Conservation (phyloP, 2,329 filamentous ascomycete species). For the Pseudogymnoascus sp. region DNA sequence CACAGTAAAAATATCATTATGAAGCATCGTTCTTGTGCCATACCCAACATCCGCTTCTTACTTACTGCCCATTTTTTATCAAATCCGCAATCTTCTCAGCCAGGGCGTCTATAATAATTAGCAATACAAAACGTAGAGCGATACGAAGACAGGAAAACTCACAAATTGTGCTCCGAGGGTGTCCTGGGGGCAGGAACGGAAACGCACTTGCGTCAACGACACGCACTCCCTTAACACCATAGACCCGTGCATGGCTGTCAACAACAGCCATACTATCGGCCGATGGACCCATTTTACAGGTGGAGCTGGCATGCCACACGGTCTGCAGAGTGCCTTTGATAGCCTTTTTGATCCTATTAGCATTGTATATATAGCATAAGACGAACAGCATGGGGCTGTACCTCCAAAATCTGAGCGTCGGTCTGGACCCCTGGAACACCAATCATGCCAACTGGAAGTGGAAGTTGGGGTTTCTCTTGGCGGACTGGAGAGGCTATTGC, state of each 20-base stretch:
- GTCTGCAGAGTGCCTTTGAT: neutral
- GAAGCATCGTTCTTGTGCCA: too few relatives aligned
- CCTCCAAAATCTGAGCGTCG: slow-evolving; percentile 20
- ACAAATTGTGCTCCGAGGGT: slow-evolving; percentile 35
- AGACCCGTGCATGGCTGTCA: slow-evolving; percentile 61
- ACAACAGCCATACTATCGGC: slow-evolving; percentile 47
- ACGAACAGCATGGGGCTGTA: neutral
- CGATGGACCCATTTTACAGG: slow-evolving; percentile 25
- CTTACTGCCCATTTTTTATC: slow-evolving; percentile 13
- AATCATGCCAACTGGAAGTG: neutral
- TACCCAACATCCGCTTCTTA: neutral
- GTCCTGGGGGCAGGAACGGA: slow-evolving; percentile 53
- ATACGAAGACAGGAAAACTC: slow-evolving; percentile 15
- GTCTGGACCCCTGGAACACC: slow-evolving; percentile 7
- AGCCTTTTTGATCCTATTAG: neutral
- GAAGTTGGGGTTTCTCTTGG: neutral
- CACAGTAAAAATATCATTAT: too few relatives aligned
- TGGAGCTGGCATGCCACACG: slow-evolving; percentile 6
- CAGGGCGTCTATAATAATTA: slow-evolving; percentile 29
- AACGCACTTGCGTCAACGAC: slow-evolving; percentile 80
- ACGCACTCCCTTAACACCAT: slow-evolving; percentile 62
- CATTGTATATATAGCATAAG: neutral
- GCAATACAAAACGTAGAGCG: neutral
- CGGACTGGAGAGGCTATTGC: neutral
- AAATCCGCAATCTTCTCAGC: slow-evolving; percentile 36